A percentile compares a stretch with the other conserved stretches of the same genome.
Conservation (phyloP, 2,329 filamentous ascomycete genomes). For the Nigrospora oryzae region DNA sequence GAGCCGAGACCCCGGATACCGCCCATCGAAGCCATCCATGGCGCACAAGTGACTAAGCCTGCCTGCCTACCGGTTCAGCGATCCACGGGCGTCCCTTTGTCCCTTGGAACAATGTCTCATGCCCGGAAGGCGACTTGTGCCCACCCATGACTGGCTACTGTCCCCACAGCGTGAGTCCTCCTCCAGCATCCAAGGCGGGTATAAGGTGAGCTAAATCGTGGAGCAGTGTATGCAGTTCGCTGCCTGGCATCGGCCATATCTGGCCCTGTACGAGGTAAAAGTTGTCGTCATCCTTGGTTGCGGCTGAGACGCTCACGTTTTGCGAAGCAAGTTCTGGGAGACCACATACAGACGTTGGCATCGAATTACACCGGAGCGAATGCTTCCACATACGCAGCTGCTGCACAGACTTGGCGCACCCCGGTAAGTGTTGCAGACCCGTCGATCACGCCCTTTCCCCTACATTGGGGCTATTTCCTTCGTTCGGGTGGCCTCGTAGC, state of each 20-base stretch:
- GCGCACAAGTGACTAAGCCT: background rate
- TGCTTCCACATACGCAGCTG: conserved; percentile 28
- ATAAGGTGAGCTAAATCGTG: conserved; percentile 3
- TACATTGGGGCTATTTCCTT: too few species aligned
- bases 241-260: conserved; percentile 48
- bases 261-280: conserved; percentile 44
- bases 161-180: conserved; percentile 28
- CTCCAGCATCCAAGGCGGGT: background rate
- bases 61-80: conserved; percentile 5
- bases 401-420: conserved; percentile 35
- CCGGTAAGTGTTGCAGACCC: conserved; percentile 15
- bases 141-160: conserved; percentile 11
- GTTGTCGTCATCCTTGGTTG: background rate
- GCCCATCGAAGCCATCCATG: background rate
- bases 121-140: conserved; percentile 16
- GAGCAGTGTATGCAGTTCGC: conserved; percentile 38
- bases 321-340: conserved; percentile 41
- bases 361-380: conserved; percentile 27
- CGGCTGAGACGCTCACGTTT: background rate
- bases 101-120: conserved; percentile 30
- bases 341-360: conserved; percentile 36
- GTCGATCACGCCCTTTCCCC: too few species aligned
- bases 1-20: background rate
- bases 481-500: too few species aligned
- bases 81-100: conserved; percentile 27